Evolutionary conservation across 2,329 filamentous ascomycete species (phyloP).

Genomic region (Alternaria postmessia): DNA sequence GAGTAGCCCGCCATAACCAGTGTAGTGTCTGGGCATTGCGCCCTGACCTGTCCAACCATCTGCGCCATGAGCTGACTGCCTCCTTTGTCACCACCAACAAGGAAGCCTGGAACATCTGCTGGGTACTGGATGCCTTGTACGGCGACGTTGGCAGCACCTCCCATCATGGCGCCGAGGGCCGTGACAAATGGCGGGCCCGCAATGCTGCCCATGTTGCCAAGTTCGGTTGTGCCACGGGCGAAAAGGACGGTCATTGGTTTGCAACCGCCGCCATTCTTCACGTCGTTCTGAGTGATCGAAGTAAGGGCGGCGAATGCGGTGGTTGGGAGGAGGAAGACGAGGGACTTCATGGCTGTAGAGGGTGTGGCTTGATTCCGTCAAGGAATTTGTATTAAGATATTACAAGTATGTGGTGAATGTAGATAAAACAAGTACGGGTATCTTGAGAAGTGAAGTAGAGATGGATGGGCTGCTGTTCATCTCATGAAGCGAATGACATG

Average conservation of each 20-base stretch:
- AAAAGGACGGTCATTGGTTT: constrained; percentile 63
- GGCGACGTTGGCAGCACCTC: constrained; percentile 53
- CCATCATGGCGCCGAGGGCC: constrained; percentile 53
- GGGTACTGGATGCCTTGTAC: constrained; percentile 65
- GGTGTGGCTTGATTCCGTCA: background rate
- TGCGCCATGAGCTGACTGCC: constrained; percentile 58
- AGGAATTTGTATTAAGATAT: constrained; percentile 1
- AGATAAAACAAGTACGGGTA: background rate
- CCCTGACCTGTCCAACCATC: constrained; percentile 50
- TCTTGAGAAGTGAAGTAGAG: background rate
- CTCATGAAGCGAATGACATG: background rate
- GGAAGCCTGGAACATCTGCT: constrained; percentile 56
- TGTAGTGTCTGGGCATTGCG: constrained; percentile 56
- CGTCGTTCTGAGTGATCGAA: constrained; percentile 36
- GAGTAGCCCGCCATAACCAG: constrained; percentile 60
- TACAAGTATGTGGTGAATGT: background rate
- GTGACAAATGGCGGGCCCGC: constrained; percentile 62
- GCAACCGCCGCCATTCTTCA: constrained; percentile 46
- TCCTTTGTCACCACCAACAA: constrained; percentile 55
- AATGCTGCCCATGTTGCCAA: constrained; percentile 60
- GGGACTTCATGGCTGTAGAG: constrained; percentile 24
- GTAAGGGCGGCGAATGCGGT: constrained; percentile 30
- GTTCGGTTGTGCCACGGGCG: constrained; percentile 64
- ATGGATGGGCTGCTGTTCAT: background rate
- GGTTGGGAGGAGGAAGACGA: constrained; percentile 19